Evolutionary conservation across 192 early-diverging fungal species (phyloP), one percentile per base, ranked within the genome.

Genomic region (Coemansia javaensis): DNA sequence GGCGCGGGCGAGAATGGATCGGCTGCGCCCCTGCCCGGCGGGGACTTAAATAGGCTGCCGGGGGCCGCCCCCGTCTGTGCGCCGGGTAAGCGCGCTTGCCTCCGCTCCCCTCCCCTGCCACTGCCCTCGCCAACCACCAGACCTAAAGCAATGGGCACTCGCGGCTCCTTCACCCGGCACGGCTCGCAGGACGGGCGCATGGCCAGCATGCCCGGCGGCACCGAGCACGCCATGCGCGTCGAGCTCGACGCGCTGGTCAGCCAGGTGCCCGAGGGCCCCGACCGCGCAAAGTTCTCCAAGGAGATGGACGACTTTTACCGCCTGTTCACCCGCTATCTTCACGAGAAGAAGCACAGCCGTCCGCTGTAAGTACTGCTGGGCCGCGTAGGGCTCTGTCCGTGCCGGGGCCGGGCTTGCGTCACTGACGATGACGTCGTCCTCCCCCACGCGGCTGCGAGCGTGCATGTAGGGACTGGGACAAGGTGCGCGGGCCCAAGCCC

Each of bases 391-490:
- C n/a, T n/a, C n/a, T n/a, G n/a, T n/a, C n/a, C n/a, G n/a, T n/a
- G n/a, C n/a, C n/a, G n/a, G n/a, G n/a, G n/a, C n/a, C n/a, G n/a
- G n/a, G n/a, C n/a, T n/a, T n/a, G n/a, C n/a, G n/a, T n/a, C n/a
- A n/a, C n/a, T n/a, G 28, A 30, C 28, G 28, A 30, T 30, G 5
- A 9, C 28, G 24, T 14, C 7, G 32, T 5, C 14, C 34, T 37
- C 16, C 20, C 15, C 24, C 25, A 27, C 23, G 23, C 35, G 40
- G n/a, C n/a, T n/a, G n/a, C n/a, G n/a, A n/a, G n/a, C n/a, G n/a
- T n/a, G n/a, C n/a, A n/a, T 50, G 20, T 68, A 92, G 90, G 39
- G 86, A 94, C 71, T 99, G 96, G 96, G 79, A 88, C 48, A 90
- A 90, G 66, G 89, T 99, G 47, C 84, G 90, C 50, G 90, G 91